Base-by-base conservation (phyloP, 1,284 basidiomycete genomes). In the Ustilago cynodontis region DNA sequence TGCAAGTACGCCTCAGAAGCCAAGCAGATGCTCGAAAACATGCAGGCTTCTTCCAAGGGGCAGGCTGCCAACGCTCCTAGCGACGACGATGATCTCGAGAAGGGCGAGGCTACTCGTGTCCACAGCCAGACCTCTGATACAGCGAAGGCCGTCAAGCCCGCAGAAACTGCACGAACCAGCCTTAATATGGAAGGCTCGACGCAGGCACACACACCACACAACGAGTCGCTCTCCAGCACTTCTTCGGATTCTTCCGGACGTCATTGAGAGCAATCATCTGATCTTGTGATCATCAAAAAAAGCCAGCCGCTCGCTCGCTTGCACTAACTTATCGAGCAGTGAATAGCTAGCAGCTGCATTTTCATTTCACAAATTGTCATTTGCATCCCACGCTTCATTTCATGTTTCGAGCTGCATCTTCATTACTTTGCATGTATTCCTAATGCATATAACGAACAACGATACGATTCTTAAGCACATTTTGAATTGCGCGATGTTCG, bases 1-100 rank as follows among this genome's bases (percentile, higher is more conserved):
- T 88, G 87, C 22, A 88, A 87, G 82, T 87, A 85, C 65, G 70
- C 69, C 5, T 67, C 66, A 8, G 70, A 77, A 26, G 75, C 75
- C 49, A 66, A 66, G 22, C 29, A 28, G 14, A 58, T 77, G 60
- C 59, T 77, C n/a, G 58, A 70, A 41, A 43, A 70, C 52, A 65
- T 77, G 59, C 67, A 68, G 52, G 68, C 60, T 3, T 71, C 65
- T 29, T 49, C 60, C 2, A 49, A 57, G 37, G 26, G 37, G 2
- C 16, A 45, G 20, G 29, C 26, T 2, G 31, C 50, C 20, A 10
- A 33, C 10, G 31, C 57, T 20, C 39, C 22, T 11, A 59, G 43
- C 33, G 37, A 52, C 13, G 57, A 67, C 4, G 63, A 59, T n/a
- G 70, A 67, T 26, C 49, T 67, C 6, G 65, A 67, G 18, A 63